These are phyloP conservation scores for Yarrowia sp. DNA, from an alignment of 805 yeast genomes.

Conservation along the genomic window DNA sequence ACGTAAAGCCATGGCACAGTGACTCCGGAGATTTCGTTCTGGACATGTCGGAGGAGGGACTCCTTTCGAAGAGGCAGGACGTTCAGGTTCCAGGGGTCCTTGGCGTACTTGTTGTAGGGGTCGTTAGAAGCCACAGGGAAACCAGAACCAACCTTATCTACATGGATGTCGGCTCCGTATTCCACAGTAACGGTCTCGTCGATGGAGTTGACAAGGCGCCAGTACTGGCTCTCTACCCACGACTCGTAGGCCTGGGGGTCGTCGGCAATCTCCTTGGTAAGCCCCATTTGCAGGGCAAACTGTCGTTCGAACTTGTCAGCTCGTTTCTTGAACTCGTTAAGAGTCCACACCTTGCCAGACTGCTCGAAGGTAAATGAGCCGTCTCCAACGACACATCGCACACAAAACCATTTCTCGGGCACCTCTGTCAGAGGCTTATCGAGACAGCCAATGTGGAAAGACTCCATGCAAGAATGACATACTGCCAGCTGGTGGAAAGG, in stretches of 20 bases:
- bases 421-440: conserved; percentile 59
- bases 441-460: conserved; percentile 74
- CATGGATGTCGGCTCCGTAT: conserved; percentile 53
- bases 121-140: conserved; percentile 48
- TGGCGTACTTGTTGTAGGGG: conserved; percentile 48
- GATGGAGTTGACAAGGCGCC: conserved; percentile 49
- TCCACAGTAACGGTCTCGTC: conserved; percentile 50
- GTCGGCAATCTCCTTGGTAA: conserved; percentile 40
- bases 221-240: conserved; percentile 50
- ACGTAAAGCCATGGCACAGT: conserved; percentile 94
- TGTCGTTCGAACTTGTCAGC: conserved; percentile 59
- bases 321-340: conserved; percentile 64
- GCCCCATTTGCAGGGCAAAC: conserved; percentile 47
- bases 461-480: conserved; percentile 78
- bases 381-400: conserved; percentile 81
- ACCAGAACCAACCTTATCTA: conserved; percentile 52
- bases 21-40: conserved; percentile 75
- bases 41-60: conserved; percentile 50
- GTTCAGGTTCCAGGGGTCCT: conserved; percentile 52
- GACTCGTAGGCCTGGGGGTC: conserved; percentile 41
- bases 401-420: conserved; percentile 76
- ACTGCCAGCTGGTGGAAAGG: conserved; percentile 36
- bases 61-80: conserved; percentile 49
- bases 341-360: conserved; percentile 58
- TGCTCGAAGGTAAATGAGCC: conserved; percentile 91